These are phyloP conservation scores for Microbotryum silenes-acaulis DNA, from an alignment of 1,284 basidiomycete species.

Conservation along the genomic window DNA sequence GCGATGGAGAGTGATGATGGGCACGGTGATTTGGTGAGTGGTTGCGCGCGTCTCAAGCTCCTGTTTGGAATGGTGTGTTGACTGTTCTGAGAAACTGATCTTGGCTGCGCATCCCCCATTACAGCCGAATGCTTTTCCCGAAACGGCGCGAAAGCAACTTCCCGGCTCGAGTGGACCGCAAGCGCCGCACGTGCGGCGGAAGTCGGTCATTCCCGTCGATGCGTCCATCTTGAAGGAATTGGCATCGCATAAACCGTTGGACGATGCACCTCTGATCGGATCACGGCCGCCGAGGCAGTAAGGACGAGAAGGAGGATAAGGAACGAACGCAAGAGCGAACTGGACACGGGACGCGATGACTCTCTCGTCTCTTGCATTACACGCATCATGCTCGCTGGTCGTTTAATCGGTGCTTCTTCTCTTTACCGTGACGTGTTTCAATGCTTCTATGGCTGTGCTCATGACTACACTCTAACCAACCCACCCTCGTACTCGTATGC, in stretches of 20 bases:
- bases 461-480: no score
- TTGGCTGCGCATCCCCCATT: slow-evolving; percentile 1
- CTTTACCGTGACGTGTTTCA: background rate
- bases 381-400: background rate
- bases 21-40: slow-evolving; percentile 22
- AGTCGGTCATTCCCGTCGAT: slow-evolving; percentile 43
- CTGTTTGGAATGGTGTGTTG: background rate
- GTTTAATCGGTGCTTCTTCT: background rate
- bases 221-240: slow-evolving; percentile 41
- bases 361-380: background rate
- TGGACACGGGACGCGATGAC: background rate
- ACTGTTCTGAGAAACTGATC: background rate
- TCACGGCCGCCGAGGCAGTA: background rate
- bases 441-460: no score
- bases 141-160: slow-evolving; percentile 18
- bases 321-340: no score
- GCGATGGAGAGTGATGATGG: slow-evolving; percentile 3
- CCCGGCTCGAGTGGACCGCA: slow-evolving; percentile 2
- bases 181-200: slow-evolving; percentile 35
- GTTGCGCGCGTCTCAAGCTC: background rate
- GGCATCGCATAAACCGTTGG: slow-evolving; percentile 39
- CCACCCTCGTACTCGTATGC: no score
- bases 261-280: slow-evolving; percentile 23
- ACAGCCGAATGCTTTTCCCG: slow-evolving; percentile 19
- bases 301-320: background rate